phyloP scores from a whole-genome alignment of 257 asterid species.

The Dorcoceras hygrometricum region DNA sequence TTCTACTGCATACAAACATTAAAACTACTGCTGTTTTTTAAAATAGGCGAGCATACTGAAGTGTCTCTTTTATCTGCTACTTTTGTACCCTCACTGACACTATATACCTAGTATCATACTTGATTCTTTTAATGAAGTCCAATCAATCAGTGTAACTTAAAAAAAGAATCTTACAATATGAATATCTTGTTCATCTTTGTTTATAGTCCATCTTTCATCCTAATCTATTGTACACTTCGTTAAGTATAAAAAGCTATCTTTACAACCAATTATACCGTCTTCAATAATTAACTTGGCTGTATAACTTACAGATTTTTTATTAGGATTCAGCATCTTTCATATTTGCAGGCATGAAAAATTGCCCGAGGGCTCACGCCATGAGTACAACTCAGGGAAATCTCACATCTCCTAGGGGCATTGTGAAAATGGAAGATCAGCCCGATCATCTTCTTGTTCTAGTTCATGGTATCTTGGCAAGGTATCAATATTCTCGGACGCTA shows the following conservation, averaged over 20 bases:
- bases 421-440: constrained; percentile 50
- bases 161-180: not conserved
- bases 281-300: not conserved
- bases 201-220: not conserved
- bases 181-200: too few species aligned
- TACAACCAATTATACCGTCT: not conserved
- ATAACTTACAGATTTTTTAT: not conserved
- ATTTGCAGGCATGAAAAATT: constrained; percentile 50
- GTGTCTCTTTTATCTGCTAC: not conserved
- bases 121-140: too few species aligned
- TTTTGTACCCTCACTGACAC: too few species aligned
- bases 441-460: constrained; percentile 97
- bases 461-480: constrained; percentile 95
- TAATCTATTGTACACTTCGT: not conserved
- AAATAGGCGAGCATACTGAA: too few species aligned
- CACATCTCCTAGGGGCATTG: constrained; percentile 37
- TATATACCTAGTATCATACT: too few species aligned
- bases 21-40: not conserved
- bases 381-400: constrained; percentile 53
- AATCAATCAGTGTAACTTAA: not conserved
- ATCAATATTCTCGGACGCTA: constrained; percentile 9
- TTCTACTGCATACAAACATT: too few species aligned
- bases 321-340: not conserved
- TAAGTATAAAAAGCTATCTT: too few species aligned
- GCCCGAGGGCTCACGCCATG: constrained; percentile 64